Base-by-base conservation (phyloP, 2,329 filamentous ascomycete species). In the Fusarium tricinctum region DNA sequence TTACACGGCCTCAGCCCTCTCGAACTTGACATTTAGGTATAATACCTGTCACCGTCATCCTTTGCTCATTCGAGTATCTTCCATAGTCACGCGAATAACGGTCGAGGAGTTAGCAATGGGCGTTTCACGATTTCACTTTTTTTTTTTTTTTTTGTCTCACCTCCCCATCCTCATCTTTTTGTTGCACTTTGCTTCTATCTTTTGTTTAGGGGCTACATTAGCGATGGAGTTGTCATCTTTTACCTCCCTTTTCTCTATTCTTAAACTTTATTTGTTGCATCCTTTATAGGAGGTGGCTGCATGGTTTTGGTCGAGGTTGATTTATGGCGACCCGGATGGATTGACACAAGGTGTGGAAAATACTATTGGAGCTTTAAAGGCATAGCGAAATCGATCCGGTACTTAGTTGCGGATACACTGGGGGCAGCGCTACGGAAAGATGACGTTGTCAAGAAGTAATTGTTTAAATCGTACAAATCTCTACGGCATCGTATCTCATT, bases 181-280 rank as follows among this genome's bases (percentile, higher is more conserved):
- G 22, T 17, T 28, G 23, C 26, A 13, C 42, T 60, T 56, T 64
- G 47, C 50, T 39, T 39, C 43, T 51, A 46, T 63, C 56, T 63
- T 46, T 57, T 52, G 35, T 67, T 54, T 52, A 54, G 50, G 70
- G 56, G 51, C 55, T 53, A 76, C 78, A 80, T 80, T 74, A 80
- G 78, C 78, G 78, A 79, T 72, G 78, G 78, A 79, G 78, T 80
- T 80, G 65, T 66, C 46, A 52, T 69, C 43, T 65, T 66, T 61
- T 42, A 47, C 53, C 47, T n/a, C 40, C 28, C 30, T 23, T 48
- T 57, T 45, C 30, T 43, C 39, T 23, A 23, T 23, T 53, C 50
- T 45, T 22, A 12, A 28, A 3, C 17, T 28, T 45, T 4, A 10
- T 32, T 42, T 63, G 52, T 52, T 46, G 48, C 23, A 20, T 49